Base-by-base conservation (phyloP, 257 asterid species). In the Salvia hispanica region DNA sequence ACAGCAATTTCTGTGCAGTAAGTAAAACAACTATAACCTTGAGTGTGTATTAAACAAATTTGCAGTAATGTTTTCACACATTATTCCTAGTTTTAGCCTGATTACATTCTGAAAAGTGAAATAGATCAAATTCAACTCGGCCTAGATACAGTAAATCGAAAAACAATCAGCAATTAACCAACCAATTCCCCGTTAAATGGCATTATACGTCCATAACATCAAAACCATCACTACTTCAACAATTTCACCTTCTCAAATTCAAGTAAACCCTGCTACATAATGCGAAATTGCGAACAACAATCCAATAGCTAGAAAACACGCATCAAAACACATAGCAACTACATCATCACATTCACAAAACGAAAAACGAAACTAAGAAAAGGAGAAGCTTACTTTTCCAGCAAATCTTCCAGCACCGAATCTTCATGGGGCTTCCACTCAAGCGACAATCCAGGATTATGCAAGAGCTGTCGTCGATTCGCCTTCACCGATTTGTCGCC, bases 371-470 rank as follows among this genome's bases (percentile, higher is more conserved):
- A n/a, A n/a, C n/a, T n/a, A n/a, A n/a, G n/a, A n/a, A n/a, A n/a
- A n/a, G n/a, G n/a, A n/a, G 13, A 68, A 56, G 21, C 92, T 74
- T 3, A 92, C 98, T 80, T 85, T 69, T 59, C 72, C 18, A 89
- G 87, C 74, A 92, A 86, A 18, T 87, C 95, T 56, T 92, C 95
- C 59, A 92, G 85, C 40, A 71, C 76, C 18, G 96, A 83, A 83
- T 89, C 95, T 73, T 92, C 98, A 25, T 87, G 95, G 7, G 85
- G 42, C 0, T 95, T 77, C 98, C 98, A 92, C 50, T 81, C 84
- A 12, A 70, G 69, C n/a, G 92, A 82, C 33, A 92, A 67, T 31
- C 96, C 96, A 3, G 98, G 95, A 69, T 89, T 84, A 78, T 92
- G 96, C n/a, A 84, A 81, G 74, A 92, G 92, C 34, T 82, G 85